A percentile compares a stretch with the other conserved stretches of the same genome.
Conservation (phyloP, 2,329 filamentous ascomycete genomes). For the Paecilomyces variotii region DNA sequence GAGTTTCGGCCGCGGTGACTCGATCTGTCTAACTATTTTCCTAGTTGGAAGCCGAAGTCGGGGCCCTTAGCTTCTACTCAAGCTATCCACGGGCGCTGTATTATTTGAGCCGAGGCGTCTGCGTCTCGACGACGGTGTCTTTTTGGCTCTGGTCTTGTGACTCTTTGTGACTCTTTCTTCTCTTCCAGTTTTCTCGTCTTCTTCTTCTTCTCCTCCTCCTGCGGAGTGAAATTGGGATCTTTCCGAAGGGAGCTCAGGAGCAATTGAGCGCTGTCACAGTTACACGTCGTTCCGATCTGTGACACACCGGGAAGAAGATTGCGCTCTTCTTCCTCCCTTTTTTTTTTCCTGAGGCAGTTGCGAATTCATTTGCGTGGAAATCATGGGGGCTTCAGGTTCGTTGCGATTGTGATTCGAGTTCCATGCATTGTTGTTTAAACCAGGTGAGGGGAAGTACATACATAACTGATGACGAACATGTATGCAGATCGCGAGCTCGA, state of each 20-base stretch:
- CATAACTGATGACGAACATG: not conserved
- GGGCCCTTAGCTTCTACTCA: not conserved
- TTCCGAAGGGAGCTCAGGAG: not conserved
- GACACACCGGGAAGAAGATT: not conserved
- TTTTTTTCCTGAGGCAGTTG: no score
- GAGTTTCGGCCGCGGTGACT: not conserved
- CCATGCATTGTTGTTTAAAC: not conserved
- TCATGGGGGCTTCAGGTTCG: not conserved
- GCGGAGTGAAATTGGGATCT: not conserved
- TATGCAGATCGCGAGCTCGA: not conserved
- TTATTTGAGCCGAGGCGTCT: not conserved
- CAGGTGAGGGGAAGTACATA: not conserved
- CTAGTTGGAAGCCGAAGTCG: not conserved
- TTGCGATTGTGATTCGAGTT: not conserved
- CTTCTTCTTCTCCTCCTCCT: not conserved
- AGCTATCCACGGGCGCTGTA: not conserved
- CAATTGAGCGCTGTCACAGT: not conserved
- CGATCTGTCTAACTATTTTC: not conserved
- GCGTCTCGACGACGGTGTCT: not conserved
- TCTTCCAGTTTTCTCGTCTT: not conserved
- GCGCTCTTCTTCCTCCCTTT: not conserved
- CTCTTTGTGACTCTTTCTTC: not conserved
- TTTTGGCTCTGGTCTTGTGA: not conserved
- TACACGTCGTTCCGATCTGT: not conserved
- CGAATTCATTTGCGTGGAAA: not conserved